Percentiles rank a stretch among this genome's conserved stretches.
These are phyloP conservation scores for Microstroma glucosiphilum DNA, from an alignment of 1,284 basidiomycete genomes.

Conservation along the genomic window DNA sequence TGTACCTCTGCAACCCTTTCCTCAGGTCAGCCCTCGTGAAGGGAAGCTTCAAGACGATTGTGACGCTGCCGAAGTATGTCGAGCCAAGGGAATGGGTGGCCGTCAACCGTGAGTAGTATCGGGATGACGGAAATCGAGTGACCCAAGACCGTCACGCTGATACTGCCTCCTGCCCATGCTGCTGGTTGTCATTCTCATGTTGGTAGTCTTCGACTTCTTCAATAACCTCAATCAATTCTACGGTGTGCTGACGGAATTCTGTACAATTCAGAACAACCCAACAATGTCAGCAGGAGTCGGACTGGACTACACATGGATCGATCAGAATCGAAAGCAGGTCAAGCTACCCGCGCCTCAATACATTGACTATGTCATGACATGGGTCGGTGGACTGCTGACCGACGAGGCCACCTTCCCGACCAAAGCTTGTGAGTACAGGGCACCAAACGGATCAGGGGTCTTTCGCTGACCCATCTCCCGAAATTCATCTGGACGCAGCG, in stretches of 20 bases:
- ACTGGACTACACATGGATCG: constrained; percentile 93
- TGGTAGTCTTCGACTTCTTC: constrained; percentile 58
- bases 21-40: constrained; percentile 95
- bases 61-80: constrained; percentile 80
- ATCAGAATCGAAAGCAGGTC: constrained; percentile 77
- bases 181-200: neutral
- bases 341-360: constrained; percentile 91
- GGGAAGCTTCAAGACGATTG: constrained; percentile 97
- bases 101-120: constrained; percentile 70
- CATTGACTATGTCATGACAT: constrained; percentile 98
- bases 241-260: constrained; percentile 87
- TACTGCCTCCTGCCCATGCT: neutral
- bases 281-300: constrained; percentile 88
- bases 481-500: constrained; percentile 54
- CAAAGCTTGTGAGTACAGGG: constrained; percentile 66
- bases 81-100: constrained; percentile 79
- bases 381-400: constrained; percentile 87
- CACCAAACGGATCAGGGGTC: no score
- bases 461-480: neutral
- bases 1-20: constrained; percentile 58
- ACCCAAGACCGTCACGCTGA: constrained; percentile 46
- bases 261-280: constrained; percentile 79
- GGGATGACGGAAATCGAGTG: neutral
- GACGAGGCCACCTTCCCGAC: constrained; percentile 92
- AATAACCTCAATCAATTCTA: constrained; percentile 97